These are phyloP conservation scores for Neofusicoccum laricinum DNA, from an alignment of 2,329 filamentous ascomycete species.

Conservation along the genomic window DNA sequence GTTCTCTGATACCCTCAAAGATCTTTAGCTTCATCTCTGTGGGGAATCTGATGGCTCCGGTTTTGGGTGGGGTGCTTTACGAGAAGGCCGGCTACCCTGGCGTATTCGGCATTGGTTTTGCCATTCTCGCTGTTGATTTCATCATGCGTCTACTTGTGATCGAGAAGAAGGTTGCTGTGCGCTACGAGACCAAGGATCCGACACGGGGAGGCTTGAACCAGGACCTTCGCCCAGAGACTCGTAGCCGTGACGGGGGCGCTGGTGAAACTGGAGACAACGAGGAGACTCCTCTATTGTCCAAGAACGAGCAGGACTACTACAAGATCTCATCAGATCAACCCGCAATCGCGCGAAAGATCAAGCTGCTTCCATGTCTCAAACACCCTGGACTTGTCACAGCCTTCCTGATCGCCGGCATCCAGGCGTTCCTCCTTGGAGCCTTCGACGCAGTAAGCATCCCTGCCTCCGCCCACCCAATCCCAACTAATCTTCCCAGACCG, in stretches of 20 bases:
- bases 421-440: constrained; percentile 41
- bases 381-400: constrained; percentile 33
- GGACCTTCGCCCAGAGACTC: background rate
- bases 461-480: background rate
- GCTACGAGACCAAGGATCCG: constrained; percentile 9
- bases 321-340: constrained; percentile 3
- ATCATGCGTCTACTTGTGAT: constrained; percentile 58
- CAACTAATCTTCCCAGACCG: constrained; percentile 26
- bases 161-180: constrained; percentile 58
- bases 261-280: background rate
- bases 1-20: constrained; percentile 19
- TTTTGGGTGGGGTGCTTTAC: constrained; percentile 61
- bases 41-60: constrained; percentile 55
- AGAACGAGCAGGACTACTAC: constrained; percentile 13
- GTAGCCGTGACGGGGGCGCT: background rate
- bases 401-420: constrained; percentile 39
- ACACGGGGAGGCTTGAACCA: background rate
- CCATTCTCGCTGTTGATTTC: constrained; percentile 57
- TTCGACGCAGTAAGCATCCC: constrained; percentile 39
- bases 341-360: constrained; percentile 29
- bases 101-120: constrained; percentile 57
- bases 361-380: constrained; percentile 46
- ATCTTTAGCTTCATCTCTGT: constrained; percentile 60
- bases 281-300: constrained; percentile 1
- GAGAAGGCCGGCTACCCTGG: constrained; percentile 56